Base-by-base conservation (phyloP, 2,329 filamentous ascomycete species). In the Ploettnerulaceae sp. region DNA sequence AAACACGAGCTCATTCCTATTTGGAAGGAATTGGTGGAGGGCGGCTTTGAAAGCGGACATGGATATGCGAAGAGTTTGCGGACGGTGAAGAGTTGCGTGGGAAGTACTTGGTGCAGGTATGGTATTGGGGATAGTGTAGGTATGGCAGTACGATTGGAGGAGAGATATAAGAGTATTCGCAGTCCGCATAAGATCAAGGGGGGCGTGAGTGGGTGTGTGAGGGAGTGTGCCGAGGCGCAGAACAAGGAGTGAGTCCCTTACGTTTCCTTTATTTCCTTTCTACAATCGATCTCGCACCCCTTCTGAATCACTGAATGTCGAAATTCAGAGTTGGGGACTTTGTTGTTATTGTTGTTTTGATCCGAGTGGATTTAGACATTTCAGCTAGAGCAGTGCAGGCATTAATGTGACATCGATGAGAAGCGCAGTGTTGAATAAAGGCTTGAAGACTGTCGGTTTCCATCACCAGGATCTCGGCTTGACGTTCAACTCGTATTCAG, bases 91-190 rank as follows among this genome's bases (percentile, higher is more conserved):
- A 89, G 84, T 50, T 95, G 89, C 58, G 89, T 95, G 1, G 89
- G 89, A 17, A 89, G 86, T 1, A 90, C 88, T 1, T 95, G 89
- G 89, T 95, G 89, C 61, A 77, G 89, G 1, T 95, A 84, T 59
- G 89, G 89, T 43, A 83, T 95, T 45, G 87, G 88, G 21, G 89
- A 95, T 68, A 89, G 85, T 64, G 89, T 95, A 0, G 89, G 89
- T 8, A 87, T 95, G 84, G 89, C 89, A 0, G 82, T 95, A 12
- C 77, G 88, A 3, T 68, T 95, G 0, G 89, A 95, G 67, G 86
- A 95, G 69, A 79, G 89, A 35, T 95, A 95, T 68, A 95, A 95
- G 74, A 88, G 86, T 60, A 85, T 95, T 48, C 80, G 89, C n/a
- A 76, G 77, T 12, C 89, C 89, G 7, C 89, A 95, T 66, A 95